These are phyloP conservation scores for Phanerochaete carnosa DNA, from an alignment of 768 basidiomycete genomes.

Conservation along the genomic window DNA sequence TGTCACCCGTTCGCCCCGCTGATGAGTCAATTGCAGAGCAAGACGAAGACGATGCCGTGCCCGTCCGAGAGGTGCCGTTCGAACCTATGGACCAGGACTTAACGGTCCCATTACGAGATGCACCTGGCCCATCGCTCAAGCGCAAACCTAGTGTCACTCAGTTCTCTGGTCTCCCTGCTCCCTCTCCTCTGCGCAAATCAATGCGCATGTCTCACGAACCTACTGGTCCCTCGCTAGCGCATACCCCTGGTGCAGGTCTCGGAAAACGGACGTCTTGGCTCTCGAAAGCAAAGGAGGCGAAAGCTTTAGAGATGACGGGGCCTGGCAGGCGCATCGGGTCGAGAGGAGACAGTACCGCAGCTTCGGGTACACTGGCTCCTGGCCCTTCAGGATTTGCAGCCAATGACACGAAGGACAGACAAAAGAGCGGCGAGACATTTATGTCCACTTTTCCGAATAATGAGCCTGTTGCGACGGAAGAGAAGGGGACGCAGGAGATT, in stretches of 20 bases:
- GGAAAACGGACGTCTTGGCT: conserved; percentile 81
- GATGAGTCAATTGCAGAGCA: not conserved
- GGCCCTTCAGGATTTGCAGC: conserved; percentile 4
- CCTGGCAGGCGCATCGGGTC: not conserved
- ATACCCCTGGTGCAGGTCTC: conserved; percentile 19
- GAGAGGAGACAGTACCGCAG: not conserved
- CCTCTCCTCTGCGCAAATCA: conserved; percentile 68
- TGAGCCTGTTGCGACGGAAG: conserved; percentile 22
- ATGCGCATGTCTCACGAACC: conserved; percentile 49
- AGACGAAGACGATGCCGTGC: not conserved
- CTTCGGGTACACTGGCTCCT: no score
- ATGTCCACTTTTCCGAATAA: not conserved
- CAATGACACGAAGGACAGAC: no score
- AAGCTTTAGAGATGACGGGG: conserved; percentile 33
- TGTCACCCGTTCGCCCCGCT: not conserved
- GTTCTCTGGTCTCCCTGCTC: conserved; percentile 66
- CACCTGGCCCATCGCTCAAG: conserved; percentile 21
- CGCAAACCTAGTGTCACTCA: conserved; percentile 41
- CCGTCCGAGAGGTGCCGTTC: not conserved
- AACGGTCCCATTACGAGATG: conserved; percentile 35
- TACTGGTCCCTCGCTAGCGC: conserved; percentile 35
- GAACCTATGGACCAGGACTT: conserved; percentile 19
- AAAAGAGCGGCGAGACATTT: conserved; percentile 51
- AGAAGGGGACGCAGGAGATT: conserved; percentile 30
- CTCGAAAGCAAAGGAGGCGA: conserved; percentile 69